A percentile compares a stretch with the other conserved stretches of the same genome.
phyloP scores from a whole-genome alignment of 176 grass and related monocot genomes.

The Musa troglodytarum region DNA sequence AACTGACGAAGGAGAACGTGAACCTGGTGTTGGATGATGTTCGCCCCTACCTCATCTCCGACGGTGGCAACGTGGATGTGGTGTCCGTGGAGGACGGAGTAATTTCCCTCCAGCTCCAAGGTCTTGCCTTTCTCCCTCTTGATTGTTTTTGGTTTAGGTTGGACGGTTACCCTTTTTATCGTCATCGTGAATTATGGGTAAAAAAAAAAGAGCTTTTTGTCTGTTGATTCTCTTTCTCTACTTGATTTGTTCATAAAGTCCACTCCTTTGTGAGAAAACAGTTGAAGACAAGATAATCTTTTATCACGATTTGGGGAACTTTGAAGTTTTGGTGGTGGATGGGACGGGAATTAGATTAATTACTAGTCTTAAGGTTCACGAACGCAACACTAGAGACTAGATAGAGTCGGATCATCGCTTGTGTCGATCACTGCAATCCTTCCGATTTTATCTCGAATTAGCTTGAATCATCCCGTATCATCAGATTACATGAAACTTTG shows the following conservation, averaged over 20 bases:
- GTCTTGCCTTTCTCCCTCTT: conserved; percentile 18
- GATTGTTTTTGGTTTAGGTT: neutral
- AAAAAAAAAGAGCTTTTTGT: neutral
- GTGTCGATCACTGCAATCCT: neutral
- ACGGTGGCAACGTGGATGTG: conserved; percentile 78
- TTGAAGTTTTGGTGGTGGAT: neutral
- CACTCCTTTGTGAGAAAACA: neutral
- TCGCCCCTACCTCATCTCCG: conserved; percentile 79
- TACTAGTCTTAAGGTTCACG: too few relatives aligned
- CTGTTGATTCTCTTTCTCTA: neutral
- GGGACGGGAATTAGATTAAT: neutral
- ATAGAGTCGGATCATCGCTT: too few relatives aligned
- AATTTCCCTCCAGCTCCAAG: conserved; percentile 85
- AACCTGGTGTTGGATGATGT: conserved; percentile 71
- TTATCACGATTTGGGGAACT: neutral
- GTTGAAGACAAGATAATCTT: neutral
- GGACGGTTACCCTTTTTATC: neutral
- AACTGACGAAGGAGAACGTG: conserved; percentile 75
- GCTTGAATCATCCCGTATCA: neutral
- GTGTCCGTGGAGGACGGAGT: conserved; percentile 72
- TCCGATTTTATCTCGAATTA: neutral
- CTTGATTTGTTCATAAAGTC: neutral
- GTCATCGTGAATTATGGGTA: neutral
- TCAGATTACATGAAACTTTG: neutral
- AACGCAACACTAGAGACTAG: too few relatives aligned